phyloP scores from a whole-genome alignment of 148 eudicot genomes.

The Cornus controversa region DNA sequence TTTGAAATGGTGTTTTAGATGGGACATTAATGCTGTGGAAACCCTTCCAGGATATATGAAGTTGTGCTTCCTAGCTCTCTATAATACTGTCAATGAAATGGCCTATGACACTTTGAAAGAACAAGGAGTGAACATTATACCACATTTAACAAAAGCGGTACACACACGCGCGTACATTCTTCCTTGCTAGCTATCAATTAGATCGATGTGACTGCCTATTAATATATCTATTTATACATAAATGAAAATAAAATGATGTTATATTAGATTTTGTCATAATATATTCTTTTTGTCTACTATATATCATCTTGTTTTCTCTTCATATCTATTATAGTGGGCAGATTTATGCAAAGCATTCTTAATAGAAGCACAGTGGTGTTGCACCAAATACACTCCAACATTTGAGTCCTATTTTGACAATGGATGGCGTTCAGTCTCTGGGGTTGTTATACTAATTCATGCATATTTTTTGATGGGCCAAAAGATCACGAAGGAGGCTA shows the following conservation, averaged over 20 bases:
- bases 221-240: too few relatives aligned
- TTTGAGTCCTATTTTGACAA: not conserved
- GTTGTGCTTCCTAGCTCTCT: slow-evolving; percentile 24
- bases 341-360: slow-evolving; percentile 14
- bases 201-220: too few relatives aligned
- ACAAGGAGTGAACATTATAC: slow-evolving; percentile 13
- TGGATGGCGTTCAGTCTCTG: not conserved
- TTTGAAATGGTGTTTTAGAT: slow-evolving; percentile 4
- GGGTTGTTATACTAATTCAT: not conserved
- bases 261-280: too few relatives aligned
- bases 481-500: not conserved
- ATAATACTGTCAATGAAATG: slow-evolving; percentile 27
- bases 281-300: not conserved
- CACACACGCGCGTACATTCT: not conserved
- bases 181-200: not conserved
- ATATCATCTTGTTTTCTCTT: not conserved
- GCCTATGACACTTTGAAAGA: slow-evolving; percentile 24
- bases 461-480: not conserved
- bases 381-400: not conserved
- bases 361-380: not conserved
- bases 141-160: slow-evolving; percentile 21
- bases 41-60: slow-evolving; percentile 28
- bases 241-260: not conserved
- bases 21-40: slow-evolving; percentile 17
- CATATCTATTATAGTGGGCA: slow-evolving; percentile 11